Base-by-base conservation (phyloP, 1,284 basidiomycete genomes). In the Marasmius oreades region DNA sequence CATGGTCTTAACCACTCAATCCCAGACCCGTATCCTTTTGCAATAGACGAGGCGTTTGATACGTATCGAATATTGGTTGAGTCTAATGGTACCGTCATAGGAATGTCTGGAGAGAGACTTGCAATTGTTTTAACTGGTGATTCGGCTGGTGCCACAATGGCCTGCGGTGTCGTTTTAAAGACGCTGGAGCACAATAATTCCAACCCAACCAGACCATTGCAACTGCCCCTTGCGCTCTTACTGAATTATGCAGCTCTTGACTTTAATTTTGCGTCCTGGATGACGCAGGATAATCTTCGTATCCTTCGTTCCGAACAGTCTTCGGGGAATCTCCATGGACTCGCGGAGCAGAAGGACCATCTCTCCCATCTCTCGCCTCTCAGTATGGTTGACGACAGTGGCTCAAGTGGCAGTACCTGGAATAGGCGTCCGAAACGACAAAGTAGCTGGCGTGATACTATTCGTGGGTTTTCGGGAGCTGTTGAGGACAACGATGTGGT, bases 241-340 rank as follows among this genome's bases (percentile, higher is more conserved):
- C 82, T 97, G 54, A 88, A 79, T 64, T 92, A 92, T 68, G 78
- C 89, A 58, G 91, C 77, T 18, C 81, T 98, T 52, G 96, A 98
- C 70, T 98, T 99, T 76, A 96, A 97, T 69, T 98, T 95, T 69
- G 92, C 91, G 0, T 93, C 93, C 23, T 99, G 96, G 96, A 98
- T 98, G 95, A 87, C 94, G 0, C 88, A 90, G 1, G 81, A 83
- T 20, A 88, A 97, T 69, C 77, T 98, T 50, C 84, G 84, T 4
- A 89, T 96, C 11, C 77, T 98, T 11, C 83, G 90, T 58, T 79
- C 83, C 1, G 92, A 93, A 66, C 89, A 94, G 65, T 93, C 91
- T 0, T 84, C 88, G n/a, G 82, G 84, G 0, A 80, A 85, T 66
- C 69, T 88, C 14, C 78, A 82, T 22, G 86, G 88, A 54, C 64